Percentiles rank a stretch among this genome's conserved stretches.
Conservation (phyloP, 129 eudicot genomes). For the Centella asiatica region DNA sequence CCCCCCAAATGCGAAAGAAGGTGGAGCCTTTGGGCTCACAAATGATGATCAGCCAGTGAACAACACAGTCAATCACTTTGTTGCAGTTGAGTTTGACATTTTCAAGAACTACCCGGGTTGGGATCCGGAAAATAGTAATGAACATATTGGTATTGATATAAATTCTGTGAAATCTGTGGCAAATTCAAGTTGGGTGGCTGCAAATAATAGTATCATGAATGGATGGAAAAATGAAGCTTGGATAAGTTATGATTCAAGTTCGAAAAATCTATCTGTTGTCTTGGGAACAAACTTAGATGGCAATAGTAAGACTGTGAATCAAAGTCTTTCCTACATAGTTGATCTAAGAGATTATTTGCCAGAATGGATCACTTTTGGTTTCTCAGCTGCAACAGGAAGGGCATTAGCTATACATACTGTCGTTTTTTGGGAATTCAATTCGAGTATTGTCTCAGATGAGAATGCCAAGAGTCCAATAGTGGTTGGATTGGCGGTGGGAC, state of each 20-base stretch:
- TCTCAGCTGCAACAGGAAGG: conserved; percentile 40
- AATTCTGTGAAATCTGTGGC: conserved; percentile 25
- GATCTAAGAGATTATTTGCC: conserved; percentile 41
- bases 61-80: conserved; percentile 14
- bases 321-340: conserved; percentile 24
- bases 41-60: conserved; percentile 9
- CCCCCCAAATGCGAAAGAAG: conserved; percentile 12
- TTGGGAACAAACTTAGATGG: conserved; percentile 17
- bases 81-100: conserved; percentile 58
- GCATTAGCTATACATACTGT: conserved; percentile 27
- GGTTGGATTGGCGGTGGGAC: too few species aligned
- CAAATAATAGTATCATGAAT: conserved; percentile 11
- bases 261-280: conserved; percentile 25
- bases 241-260: conserved; percentile 31
- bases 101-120: conserved; percentile 5
- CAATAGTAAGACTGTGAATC: neutral
- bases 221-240: conserved; percentile 26
- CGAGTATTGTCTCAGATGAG: conserved; percentile 25
- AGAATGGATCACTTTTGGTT: conserved; percentile 38
- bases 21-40: conserved; percentile 32
- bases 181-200: conserved; percentile 24
- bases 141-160: conserved; percentile 45
- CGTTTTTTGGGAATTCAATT: conserved; percentile 36
- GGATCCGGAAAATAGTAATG: conserved; percentile 27
- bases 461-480: conserved; percentile 2